Percentiles rank a stretch among this genome's conserved stretches.
Evolutionary conservation across 345 rosid genomes (phyloP).

Genomic region (Odontarrhena argentea): DNA sequence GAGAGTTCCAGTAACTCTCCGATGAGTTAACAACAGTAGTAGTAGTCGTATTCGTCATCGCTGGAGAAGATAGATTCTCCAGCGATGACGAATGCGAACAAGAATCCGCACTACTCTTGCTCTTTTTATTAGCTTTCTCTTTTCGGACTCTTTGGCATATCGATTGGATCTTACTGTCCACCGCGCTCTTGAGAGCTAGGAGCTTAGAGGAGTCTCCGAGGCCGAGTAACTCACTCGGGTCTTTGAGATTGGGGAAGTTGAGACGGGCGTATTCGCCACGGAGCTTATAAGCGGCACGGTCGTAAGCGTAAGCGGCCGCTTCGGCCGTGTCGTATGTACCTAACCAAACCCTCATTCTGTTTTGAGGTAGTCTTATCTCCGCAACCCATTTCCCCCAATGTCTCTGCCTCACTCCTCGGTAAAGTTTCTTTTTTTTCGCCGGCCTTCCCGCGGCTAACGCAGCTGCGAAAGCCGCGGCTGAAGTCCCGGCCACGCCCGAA

Average conservation of each 20-base stretch:
- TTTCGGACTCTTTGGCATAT: constrained; percentile 76
- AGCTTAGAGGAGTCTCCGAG: constrained; percentile 61
- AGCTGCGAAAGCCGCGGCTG: constrained; percentile 33
- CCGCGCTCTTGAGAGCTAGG: constrained; percentile 61
- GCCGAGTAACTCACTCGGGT: constrained; percentile 57
- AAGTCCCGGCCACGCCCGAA: neutral
- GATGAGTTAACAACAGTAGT: constrained; percentile 36
- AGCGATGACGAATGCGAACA: constrained; percentile 43
- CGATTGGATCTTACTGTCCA: constrained; percentile 88
- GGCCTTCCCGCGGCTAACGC: constrained; percentile 36
- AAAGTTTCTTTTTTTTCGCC: constrained; percentile 66
- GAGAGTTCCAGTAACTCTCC: constrained; percentile 48
- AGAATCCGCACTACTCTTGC: constrained; percentile 41
- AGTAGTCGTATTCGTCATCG: constrained; percentile 18
- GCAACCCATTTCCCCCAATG: constrained; percentile 99
- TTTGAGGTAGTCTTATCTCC: constrained; percentile 91
- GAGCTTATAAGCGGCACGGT: constrained; percentile 96
- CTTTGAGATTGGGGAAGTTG: constrained; percentile 82
- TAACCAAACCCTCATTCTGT: constrained; percentile 92
- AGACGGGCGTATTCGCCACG: constrained; percentile 91
- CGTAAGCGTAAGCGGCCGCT: constrained; percentile 95
- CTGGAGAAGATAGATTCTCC: constrained; percentile 38
- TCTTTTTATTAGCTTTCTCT: constrained; percentile 64
- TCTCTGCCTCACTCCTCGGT: constrained; percentile 98
- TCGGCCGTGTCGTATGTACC: constrained; percentile 93